Conservation (phyloP, 2,329 filamentous ascomycete genomes). For the Sphaceloma murrayae region DNA sequence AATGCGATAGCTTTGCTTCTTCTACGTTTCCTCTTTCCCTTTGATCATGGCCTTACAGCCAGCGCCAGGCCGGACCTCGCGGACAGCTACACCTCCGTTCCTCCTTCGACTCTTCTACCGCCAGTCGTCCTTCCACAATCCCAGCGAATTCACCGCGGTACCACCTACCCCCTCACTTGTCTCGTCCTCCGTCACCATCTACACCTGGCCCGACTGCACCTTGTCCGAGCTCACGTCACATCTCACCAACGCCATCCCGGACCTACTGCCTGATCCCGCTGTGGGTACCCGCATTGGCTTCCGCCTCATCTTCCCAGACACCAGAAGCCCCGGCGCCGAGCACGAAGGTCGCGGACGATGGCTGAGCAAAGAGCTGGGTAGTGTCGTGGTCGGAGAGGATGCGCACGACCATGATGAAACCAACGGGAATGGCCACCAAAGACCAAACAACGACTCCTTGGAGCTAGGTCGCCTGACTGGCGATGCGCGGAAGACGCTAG, state of each 20-base stretch:
- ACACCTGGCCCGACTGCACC: constrained; percentile 77
- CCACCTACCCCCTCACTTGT: constrained; percentile 45
- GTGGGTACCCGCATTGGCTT: constrained; percentile 81
- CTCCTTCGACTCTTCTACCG: constrained; percentile 79
- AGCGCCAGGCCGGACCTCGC: constrained; percentile 45
- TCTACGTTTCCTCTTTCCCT: not conserved
- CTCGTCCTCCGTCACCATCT: constrained; percentile 54
- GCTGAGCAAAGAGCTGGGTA: constrained; percentile 71
- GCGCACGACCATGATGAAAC: constrained; percentile 30
- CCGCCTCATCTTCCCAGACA: constrained; percentile 75
- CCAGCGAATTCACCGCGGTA: constrained; percentile 55
- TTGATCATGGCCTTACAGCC: constrained; percentile 29
- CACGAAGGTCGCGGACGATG: constrained; percentile 48
- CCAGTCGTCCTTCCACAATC: constrained; percentile 62
- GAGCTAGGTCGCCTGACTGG: constrained; percentile 37
- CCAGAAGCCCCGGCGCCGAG: constrained; percentile 36
- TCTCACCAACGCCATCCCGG: constrained; percentile 58
- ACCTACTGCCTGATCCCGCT: constrained; percentile 60
- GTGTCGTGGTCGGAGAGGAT: constrained; percentile 57
- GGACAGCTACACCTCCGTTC: constrained; percentile 67
- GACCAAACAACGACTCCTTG: constrained; percentile 28
- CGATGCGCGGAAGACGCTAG: constrained; percentile 62
- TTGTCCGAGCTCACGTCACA: constrained; percentile 72
- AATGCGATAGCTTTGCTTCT: too few relatives aligned
- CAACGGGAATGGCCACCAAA: constrained; percentile 29